Evolutionary conservation across 2,329 filamentous ascomycete genomes (phyloP), one percentile per base, ranked within the genome.

Genomic region (Aspergillus flavus): DNA sequence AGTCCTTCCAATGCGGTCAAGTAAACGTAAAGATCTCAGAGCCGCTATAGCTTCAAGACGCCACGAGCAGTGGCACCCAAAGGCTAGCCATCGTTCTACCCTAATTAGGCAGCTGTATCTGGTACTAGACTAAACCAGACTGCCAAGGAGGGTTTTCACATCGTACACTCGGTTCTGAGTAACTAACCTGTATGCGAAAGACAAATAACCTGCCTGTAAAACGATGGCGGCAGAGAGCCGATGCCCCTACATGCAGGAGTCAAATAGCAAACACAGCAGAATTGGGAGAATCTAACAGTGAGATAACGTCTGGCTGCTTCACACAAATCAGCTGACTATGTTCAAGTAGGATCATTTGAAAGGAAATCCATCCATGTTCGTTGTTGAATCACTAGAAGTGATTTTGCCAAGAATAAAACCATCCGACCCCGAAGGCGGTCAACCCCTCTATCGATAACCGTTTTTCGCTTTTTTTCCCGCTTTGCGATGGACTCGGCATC

Each of bases 381-480:
- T n/a, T 46, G n/a, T 46, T 23, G 43, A 16, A 14, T 28, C 12
- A 28, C n/a, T 19, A 39, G 12, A 50, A 23, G 30, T 16, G 21
- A 30, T 52, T 39, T 39, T 50, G 57, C 34, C 34, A 45, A 30
- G 39, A 23, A 41, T 41, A 21, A 46, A 43, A 46, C 12, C 54
- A 36, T 36, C 41, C 55, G 56, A 46, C 12, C 32, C 23, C 19
- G 32, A 67, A 68, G 66, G 66, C 66, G 66, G 66, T 68, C 57
- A 61, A 21, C 6, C 21, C n/a, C 32, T 53, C 66, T 68, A 68
- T 69, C 68, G 68, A 69, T 69, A 69, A 68, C 65, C 62, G 53
- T 36, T 61, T 62, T 67, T 63, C 60, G 54, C 55, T 62, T 64
- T 66, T 66, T 66, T 67, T 60, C 41, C 36, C 39, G 23, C 19